Percentiles rank a stretch among this genome's conserved stretches.
These are phyloP conservation scores for Mycena sanguinolenta DNA, from an alignment of 768 basidiomycete genomes.

Conservation along the genomic window DNA sequence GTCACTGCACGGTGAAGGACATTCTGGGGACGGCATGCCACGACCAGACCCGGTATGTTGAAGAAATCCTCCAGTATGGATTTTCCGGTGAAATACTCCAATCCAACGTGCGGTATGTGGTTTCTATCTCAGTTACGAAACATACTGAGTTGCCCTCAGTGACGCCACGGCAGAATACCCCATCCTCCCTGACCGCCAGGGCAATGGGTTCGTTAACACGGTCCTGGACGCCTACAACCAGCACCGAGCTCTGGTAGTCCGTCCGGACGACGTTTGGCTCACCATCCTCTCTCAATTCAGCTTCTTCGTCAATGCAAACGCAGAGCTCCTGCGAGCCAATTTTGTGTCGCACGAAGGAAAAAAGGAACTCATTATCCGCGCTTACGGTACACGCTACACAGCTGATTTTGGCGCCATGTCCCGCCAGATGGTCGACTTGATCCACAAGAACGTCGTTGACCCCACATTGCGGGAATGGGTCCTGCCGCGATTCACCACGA, in stretches of 20 bases:
- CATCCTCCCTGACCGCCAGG: constrained; percentile 2
- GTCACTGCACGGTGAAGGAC: background rate
- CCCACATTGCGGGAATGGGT: constrained; percentile 44
- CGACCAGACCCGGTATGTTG: constrained; percentile 11
- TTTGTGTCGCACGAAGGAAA: constrained; percentile 45
- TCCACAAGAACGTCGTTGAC: constrained; percentile 38
- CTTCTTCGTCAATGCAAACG: constrained; percentile 44
- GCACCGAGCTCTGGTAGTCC: constrained; percentile 48
- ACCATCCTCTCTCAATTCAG: constrained; percentile 48
- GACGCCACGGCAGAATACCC: background rate
- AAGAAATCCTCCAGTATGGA: constrained; percentile 13
- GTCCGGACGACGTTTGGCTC: constrained; percentile 58
- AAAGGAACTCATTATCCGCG: constrained; percentile 38
- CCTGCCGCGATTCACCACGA: constrained; percentile 47
- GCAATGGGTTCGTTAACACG: constrained; percentile 43
- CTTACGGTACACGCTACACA: constrained; percentile 1
- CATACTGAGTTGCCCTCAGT: background rate
- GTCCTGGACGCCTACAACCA: constrained; percentile 41
- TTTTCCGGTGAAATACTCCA: background rate
- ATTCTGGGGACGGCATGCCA: constrained; percentile 3
- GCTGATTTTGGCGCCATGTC: constrained; percentile 46
- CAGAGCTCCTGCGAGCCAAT: constrained; percentile 40
- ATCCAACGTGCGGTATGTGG: background rate
- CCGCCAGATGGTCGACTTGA: constrained; percentile 34
- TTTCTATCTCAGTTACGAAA: background rate